Evolutionary conservation across 2,329 filamentous ascomycete species (phyloP).

Genomic region (Aspergillus hortae): DNA sequence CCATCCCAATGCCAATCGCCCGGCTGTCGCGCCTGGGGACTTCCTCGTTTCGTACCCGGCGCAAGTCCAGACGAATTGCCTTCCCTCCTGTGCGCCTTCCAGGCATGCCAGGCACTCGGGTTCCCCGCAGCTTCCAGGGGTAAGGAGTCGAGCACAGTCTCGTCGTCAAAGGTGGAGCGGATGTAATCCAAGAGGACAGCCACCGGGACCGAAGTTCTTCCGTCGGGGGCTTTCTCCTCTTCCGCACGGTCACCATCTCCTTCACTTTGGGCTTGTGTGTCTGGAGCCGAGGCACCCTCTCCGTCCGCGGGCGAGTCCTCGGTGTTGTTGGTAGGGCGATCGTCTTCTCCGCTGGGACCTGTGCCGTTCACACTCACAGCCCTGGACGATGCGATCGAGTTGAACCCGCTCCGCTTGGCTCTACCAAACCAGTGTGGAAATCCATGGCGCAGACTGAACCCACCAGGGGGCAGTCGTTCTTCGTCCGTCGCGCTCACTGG

Average conservation of each 20-base stretch:
- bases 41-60: slow-evolving; percentile 41
- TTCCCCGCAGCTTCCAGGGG: slow-evolving; percentile 82
- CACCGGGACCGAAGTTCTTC: slow-evolving; percentile 50
- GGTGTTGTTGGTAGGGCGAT: not conserved
- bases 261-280: slow-evolving; percentile 1
- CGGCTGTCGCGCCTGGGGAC: slow-evolving; percentile 53
- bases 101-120: slow-evolving; percentile 89
- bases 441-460: slow-evolving; percentile 84
- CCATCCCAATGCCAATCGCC: slow-evolving; percentile 98
- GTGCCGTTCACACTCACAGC: slow-evolving; percentile 43
- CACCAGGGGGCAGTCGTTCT: slow-evolving; percentile 78
- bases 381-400: slow-evolving; percentile 35
- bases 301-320: not conserved
- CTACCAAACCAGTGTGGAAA: slow-evolving; percentile 88
- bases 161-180: slow-evolving; percentile 75
- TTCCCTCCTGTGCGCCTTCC: slow-evolving; percentile 66
- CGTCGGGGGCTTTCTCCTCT: slow-evolving; percentile 15
- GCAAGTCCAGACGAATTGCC: slow-evolving; percentile 8
- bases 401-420: slow-evolving; percentile 42
- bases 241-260: slow-evolving; percentile 4
- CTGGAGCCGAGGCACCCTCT: slow-evolving; percentile 3
- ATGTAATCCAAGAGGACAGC: slow-evolving; percentile 77
- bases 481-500: slow-evolving; percentile 81
- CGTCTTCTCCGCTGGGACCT: not conserved
- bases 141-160: slow-evolving; percentile 70